Evolutionary conservation across 768 basidiomycete species (phyloP), one percentile per base, ranked within the genome.

Genomic region (Mycena albidolilacea): DNA sequence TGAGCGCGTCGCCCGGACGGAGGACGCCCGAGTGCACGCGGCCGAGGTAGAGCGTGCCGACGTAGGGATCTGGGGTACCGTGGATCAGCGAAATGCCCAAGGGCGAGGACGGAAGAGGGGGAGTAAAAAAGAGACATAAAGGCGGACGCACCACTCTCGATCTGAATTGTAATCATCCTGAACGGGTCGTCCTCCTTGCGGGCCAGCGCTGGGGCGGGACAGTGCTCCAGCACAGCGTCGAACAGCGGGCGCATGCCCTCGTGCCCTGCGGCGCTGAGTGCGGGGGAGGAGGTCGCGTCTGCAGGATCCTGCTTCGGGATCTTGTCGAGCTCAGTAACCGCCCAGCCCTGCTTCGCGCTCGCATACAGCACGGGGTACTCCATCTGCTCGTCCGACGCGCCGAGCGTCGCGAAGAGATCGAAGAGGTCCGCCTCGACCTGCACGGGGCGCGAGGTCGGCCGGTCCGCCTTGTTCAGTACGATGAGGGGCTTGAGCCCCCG

Each of bases 301-400:
- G 52, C 52, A 7, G 62, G 41, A 50, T 72, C 70, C 44, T 69
- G 65, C 1, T 30, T 43, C 7, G 74, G 30, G 30, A 75, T 75
- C 7, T 57, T 58, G 0, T 55, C 43, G 35, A 72, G 63, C 50
- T 72, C 70, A 7, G 67, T 58, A 3, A 75, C 74, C 0, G 87
- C 87, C 87, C 87, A 87, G 17, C 87, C 87, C 76, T 87, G 85
- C 64, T 88, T 87, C 5, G 86, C 87, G 39, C 86, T 87, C 14
- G 87, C 85, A 72, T 88, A 88, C 66, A 88, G 82, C 0, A 88
- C 78, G 12, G 87, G 87, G 66, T 88, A 88, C 14, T 88, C 87
- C 55, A 84, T 86, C 69, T 88, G 87, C 73, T 87, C 87, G 66
- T 88, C 87, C 0, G 85, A 84, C 2, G 87, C 87, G 17, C 86